Base-by-base conservation (phyloP, 169 alveolate genomes). In the Plasmodium sp. region DNA sequence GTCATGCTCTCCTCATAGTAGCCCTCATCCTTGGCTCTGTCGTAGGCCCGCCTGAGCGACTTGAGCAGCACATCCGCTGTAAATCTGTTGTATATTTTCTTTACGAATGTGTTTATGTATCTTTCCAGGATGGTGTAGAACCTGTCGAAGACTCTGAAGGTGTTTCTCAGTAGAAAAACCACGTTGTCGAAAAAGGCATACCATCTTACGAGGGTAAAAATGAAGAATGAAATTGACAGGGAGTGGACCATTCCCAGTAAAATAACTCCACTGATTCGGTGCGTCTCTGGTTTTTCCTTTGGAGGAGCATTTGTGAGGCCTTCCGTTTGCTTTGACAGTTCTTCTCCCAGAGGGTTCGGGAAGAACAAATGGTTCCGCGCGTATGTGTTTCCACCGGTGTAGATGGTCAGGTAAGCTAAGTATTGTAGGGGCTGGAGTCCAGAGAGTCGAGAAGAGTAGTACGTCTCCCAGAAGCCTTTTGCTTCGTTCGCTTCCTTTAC, bases 151-250 rank as follows among this genome's bases (percentile, higher is more conserved):
- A 86, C 1, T n/a, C 93, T 86, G 31, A 58, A 22, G 5, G 84
- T 31, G n/a, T 9, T 27, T 86, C 93, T 27, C 1, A 77, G 16
- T 4, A 86, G 27, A 2, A 86, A 86, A 18, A 77, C 5, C 18
- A n/a, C 48, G 62, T 86, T 51, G 14, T 86, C 93, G 71, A 16
- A 86, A 56, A 54, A 86, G 31, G 86, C 81, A n/a, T 77, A 86
- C 45, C 72, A 54, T 43, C 67, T 58, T 58, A 75, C 27, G 27
- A 86, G 6, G 2, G 81, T 36, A 77, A 7, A 86, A 2, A 58
- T 5, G 33, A 86, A 86, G 27, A 79, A 51, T 6, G 80, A 12
- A 36, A 75, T 16, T 27, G 82, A 77, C 7, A 86, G n/a, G 16
- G 86, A 36, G 67, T 86, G 86, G 10, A 54, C 54, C 67, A 79